Base-by-base conservation (phyloP, 176 grass and related monocot genomes). In the Avena atlantica region DNA sequence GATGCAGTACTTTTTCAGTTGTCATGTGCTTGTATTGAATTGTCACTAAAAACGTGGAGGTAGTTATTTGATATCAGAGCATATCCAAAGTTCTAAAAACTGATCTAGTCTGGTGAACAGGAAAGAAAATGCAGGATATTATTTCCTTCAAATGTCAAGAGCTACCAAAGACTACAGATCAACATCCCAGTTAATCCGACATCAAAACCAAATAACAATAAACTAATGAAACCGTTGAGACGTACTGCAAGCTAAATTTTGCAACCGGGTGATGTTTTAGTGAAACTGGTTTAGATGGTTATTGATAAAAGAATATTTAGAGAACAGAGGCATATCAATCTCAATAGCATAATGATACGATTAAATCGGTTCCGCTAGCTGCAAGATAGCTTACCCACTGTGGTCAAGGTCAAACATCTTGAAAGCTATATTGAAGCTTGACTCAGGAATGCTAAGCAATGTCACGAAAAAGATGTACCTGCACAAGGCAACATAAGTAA, bases 381-480 rank as follows among this genome's bases (percentile, higher is more conserved):
- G 13, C 45, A 79, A 71, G 49, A 67, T 44, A 67, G 74, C 81
- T 20, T 91, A 98, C 96, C 96, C 96, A 73, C 76, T 94, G 84
- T 93, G 90, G 78, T 98, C 90, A 60, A 94, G 90, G 83, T 98
- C 96, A 95, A 98, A 98, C 96, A 98, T 98, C 93, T 98, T 98
- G 62, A 98, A 98, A 91, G 96, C 93, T 59, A 95, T 82, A 55
- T 85, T 95, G 90, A 98, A 98, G 86, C 96, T 98, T 17, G 96
- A 92, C 83, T 94, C 91, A 83, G 93, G 93, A 72, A 98, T 95
- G 87, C 96, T 98, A 81, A 98, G 96, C 62, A 98, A 80, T 80
- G 96, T 98, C 82, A 98, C 91, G 74, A 98, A 95, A 85, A 98
- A 98, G 80, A 98, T 98, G 69, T 98, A 98, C 82, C 97, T 98